Percentiles rank a stretch among this genome's conserved stretches.
phyloP scores from a whole-genome alignment of 2,329 filamentous ascomycete species.

The Blumeria graminis region DNA sequence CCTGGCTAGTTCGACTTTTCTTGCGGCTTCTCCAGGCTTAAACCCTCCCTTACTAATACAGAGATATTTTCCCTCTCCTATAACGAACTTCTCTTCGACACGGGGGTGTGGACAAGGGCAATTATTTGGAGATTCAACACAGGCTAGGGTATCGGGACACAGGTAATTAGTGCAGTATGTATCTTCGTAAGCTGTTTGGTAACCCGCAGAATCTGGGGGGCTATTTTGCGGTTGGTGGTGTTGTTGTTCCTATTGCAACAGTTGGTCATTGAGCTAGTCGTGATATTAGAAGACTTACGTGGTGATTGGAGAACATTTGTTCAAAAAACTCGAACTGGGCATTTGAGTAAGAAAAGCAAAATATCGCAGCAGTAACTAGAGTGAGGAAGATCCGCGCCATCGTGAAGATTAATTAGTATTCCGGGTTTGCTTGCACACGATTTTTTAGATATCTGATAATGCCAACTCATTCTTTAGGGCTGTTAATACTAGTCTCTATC shows the following conservation, averaged over 20 bases:
- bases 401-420: neutral
- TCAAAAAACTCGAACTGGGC: slow-evolving; percentile 97
- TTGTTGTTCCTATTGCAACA: slow-evolving; percentile 18
- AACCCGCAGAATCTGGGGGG: slow-evolving; percentile 61
- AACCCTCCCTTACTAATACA: slow-evolving; percentile 57
- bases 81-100: slow-evolving; percentile 55
- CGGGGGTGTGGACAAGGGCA: slow-evolving; percentile 72
- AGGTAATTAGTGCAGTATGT: slow-evolving; percentile 85
- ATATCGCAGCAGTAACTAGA: slow-evolving; percentile 24
- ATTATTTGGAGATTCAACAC: slow-evolving; percentile 90
- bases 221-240: slow-evolving; percentile 45
- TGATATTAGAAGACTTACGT: slow-evolving; percentile 9
- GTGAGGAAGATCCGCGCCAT: slow-evolving; percentile 13
- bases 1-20: slow-evolving; percentile 57
- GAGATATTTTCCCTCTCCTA: slow-evolving; percentile 45
- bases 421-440: no score
- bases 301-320: slow-evolving; percentile 66
- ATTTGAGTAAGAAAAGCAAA: slow-evolving; percentile 31
- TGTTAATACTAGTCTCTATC: no score
- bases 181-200: slow-evolving; percentile 42
- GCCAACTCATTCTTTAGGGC: no score
- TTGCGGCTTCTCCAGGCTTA: slow-evolving; percentile 41
- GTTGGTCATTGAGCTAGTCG: neutral
- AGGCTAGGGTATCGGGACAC: slow-evolving; percentile 82
- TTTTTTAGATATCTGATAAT: no score